A percentile compares a stretch with the other conserved stretches of the same genome.
Evolutionary conservation across 305 asterid species (phyloP).

Genomic region (Euphrasia arctica): DNA sequence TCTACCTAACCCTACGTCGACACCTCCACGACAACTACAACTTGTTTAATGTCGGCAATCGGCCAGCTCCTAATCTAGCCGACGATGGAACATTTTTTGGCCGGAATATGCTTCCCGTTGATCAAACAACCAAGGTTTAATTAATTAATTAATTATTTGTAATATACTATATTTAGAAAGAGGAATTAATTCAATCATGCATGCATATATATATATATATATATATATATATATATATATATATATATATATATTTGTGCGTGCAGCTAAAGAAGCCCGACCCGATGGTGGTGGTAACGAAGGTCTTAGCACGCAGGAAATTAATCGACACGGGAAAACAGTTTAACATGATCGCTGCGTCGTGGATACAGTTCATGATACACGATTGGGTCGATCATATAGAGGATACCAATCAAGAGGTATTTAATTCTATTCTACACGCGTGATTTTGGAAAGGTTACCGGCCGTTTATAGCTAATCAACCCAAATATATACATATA

Average conservation of each 20-base stretch:
- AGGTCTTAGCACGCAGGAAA: background rate
- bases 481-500: too few species aligned
- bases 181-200: background rate
- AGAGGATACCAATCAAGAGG: background rate
- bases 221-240: too few species aligned
- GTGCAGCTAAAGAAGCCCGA: constrained; percentile 1
- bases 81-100: background rate
- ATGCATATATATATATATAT: too few species aligned
- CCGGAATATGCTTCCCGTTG: background rate
- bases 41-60: background rate
- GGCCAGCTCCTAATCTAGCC: background rate
- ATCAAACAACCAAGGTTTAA: background rate
- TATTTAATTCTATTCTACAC: background rate
- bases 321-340: constrained; percentile 3
- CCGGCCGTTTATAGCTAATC: too few species aligned
- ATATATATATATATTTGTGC: background rate
- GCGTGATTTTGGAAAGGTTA: too few species aligned
- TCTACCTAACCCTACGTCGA: background rate
- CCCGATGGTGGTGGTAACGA: background rate
- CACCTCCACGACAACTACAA: constrained; percentile 1
- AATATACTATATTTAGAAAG: too few species aligned
- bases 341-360: background rate
- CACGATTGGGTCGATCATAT: background rate
- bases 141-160: background rate
- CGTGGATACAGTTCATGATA: constrained; percentile 4